These are phyloP conservation scores for Gonium pectorale DNA, from an alignment of 139 green algal species.

Conservation along the genomic window DNA sequence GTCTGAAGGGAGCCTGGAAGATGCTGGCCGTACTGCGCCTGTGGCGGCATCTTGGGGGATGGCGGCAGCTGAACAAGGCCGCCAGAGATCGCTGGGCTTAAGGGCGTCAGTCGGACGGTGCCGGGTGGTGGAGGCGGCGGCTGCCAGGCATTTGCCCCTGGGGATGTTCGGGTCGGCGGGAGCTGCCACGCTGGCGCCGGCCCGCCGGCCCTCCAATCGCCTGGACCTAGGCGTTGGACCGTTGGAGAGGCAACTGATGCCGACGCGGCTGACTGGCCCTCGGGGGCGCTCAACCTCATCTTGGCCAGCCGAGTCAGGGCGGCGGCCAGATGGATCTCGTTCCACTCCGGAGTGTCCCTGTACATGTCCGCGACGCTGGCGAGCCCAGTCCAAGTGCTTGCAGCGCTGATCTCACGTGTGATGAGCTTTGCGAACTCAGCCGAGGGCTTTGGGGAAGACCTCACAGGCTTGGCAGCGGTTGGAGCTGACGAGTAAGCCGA, in stretches of 20 bases:
- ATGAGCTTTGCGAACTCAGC: too few species aligned
- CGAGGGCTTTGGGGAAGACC: too few species aligned
- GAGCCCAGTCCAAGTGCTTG: neutral
- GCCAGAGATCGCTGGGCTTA: neutral
- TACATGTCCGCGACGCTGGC: neutral
- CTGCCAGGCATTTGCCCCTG: neutral
- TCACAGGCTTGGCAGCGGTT: too few species aligned
- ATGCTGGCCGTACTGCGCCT: neutral
- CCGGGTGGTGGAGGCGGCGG: too few species aligned
- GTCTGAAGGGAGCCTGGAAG: neutral
- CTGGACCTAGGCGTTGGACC: neutral
- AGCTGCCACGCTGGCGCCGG: neutral
- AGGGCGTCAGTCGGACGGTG: neutral
- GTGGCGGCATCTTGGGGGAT: neutral
- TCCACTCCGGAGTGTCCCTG: neutral
- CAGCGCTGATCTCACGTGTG: neutral
- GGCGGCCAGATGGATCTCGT: conserved; percentile 29
- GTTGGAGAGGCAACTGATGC: neutral
- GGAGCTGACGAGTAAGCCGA: too few species aligned
- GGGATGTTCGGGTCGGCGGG: neutral
- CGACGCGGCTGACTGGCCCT: neutral
- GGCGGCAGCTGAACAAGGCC: neutral
- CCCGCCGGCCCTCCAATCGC: neutral
- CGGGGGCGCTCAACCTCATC: neutral
- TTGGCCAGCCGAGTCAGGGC: conserved; percentile 28